A percentile compares a stretch with the other conserved stretches of the same genome.
Conservation (phyloP, 83 land plant genomes). For the Thuja plicata region DNA sequence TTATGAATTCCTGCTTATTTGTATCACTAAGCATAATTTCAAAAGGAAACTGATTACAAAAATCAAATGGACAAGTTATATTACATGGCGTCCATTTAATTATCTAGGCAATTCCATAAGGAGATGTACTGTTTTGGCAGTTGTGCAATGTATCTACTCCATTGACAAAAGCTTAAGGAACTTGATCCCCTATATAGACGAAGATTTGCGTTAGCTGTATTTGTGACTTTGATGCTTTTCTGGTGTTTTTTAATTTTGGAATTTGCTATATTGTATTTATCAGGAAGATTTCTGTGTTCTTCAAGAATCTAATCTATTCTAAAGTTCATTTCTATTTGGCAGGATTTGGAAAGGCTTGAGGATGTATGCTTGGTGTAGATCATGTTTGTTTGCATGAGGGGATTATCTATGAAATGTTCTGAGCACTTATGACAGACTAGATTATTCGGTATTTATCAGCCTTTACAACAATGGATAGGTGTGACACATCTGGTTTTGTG, state of each 20-base stretch:
- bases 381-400: background rate
- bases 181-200: too few relatives aligned
- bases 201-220: background rate
- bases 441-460: background rate
- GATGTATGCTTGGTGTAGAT: background rate
- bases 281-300: background rate
- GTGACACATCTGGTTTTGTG: constrained; percentile 77
- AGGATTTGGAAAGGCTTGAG: background rate
- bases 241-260: background rate
- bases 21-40: background rate
- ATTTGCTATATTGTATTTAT: background rate
- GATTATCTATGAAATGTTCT: background rate
- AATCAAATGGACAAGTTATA: background rate
- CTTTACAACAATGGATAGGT: constrained; percentile 48
- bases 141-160: background rate
- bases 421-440: background rate
- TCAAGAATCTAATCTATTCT: background rate
- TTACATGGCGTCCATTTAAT: background rate
- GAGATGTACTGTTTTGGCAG: background rate
- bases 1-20: background rate
- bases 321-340: background rate
- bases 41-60: background rate
- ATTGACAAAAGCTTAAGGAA: background rate
- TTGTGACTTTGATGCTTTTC: background rate
- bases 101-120: background rate